These are phyloP conservation scores for Eutrema japonicum DNA, from an alignment of 345 rosid genomes.

Conservation along the genomic window DNA sequence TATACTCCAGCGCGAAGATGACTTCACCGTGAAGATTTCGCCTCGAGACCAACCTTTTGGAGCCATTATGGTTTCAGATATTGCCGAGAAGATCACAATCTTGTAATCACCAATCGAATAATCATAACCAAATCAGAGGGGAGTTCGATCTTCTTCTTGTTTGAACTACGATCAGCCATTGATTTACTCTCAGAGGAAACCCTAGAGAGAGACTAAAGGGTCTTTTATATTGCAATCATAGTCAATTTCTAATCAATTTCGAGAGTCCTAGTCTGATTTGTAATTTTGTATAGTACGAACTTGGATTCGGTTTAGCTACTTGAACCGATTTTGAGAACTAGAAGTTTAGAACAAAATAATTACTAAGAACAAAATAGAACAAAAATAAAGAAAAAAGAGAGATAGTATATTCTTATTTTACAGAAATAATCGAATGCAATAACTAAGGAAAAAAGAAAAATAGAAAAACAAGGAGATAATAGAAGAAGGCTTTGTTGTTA, in stretches of 20 bases:
- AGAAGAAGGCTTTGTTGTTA: neutral
- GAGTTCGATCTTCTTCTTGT: neutral
- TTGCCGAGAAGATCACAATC: neutral
- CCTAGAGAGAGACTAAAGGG: neutral
- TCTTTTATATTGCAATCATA: neutral
- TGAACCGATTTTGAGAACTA: too few species aligned
- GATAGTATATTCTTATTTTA: too few species aligned
- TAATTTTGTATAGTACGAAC: too few species aligned
- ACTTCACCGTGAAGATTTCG: neutral
- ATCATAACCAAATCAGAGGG: neutral
- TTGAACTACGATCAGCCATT: neutral
- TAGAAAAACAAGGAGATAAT: neutral
- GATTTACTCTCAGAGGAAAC: neutral
- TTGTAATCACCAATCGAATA: neutral
- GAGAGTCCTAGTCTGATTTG: too few species aligned
- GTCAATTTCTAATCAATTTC: neutral
- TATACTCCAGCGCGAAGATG: neutral
- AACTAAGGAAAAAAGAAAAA: neutral
- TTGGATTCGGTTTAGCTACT: too few species aligned
- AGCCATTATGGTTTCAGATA: slow-evolving; percentile 11
- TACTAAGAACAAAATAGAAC: too few species aligned
- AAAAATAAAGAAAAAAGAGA: too few species aligned
- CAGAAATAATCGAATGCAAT: too few species aligned
- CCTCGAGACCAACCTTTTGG: neutral
- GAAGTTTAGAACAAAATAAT: too few species aligned